Evolutionary conservation across 495 filamentous ascomycete genomes (phyloP), one percentile per base, ranked within the genome.

Genomic region (Niebla homalea): DNA sequence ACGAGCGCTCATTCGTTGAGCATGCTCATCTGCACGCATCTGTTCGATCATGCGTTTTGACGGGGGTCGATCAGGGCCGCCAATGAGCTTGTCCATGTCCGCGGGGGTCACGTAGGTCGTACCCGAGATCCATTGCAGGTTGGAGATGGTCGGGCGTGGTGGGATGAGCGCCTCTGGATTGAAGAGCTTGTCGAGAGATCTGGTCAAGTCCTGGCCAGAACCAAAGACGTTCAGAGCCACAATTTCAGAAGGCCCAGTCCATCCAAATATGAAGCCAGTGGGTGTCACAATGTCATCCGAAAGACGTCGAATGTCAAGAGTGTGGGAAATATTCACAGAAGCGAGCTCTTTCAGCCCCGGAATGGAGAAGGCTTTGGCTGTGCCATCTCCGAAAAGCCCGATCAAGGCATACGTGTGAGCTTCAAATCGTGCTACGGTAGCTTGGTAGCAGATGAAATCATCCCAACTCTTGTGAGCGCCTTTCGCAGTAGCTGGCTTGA

Each of bases 111-210:
- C 72, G 53, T 94, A 85, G 64, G 95, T 90, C 12, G 93, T 96
- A 1, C 92, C 93, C 0, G 89, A 81, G 36, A 98, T 87, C 92
- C 92, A 98, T 63, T 95, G 87, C 19, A 98, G 61, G 55, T 92
- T 95, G 8, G 85, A 89, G 42, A 98, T 98, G 1, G 89, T 94
- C n/a, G 92, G 93, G 26, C 92, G 76, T 14, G 85, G 73, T 3
- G 90, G 92, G 15, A 83, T 71, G 14, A 74, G 57, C 14, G 81
- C 76, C 52, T 81, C 69, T 4, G 83, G 77, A 53, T 95, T 94
- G 65, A 83, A 80, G 3, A 97, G 70, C 23, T 69, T 79, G 61
- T 97, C 92, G 37, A 77, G 71, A 5, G 77, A 76, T 22, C 59
- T 64, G 35, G 61, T 62, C 49, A 84, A 61, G 46, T 67, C 66